Percentiles rank a stretch among this genome's conserved stretches.
Conservation (phyloP, 768 basidiomycete genomes). For the Neoboletus brunneissimus region DNA sequence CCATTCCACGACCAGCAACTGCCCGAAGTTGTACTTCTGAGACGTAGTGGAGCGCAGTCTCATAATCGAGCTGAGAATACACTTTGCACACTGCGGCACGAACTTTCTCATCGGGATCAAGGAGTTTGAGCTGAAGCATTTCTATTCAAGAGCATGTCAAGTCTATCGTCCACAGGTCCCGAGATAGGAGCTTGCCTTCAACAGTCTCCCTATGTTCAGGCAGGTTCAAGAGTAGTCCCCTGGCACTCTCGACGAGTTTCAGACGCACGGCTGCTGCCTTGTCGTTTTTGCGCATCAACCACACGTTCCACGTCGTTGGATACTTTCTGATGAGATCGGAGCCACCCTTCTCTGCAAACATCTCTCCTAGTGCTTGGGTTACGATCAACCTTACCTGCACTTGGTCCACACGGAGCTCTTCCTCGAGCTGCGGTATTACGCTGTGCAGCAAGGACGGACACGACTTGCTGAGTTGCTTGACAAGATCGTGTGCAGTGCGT, state of each 20-base stretch:
- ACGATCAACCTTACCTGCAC: constrained; percentile 69
- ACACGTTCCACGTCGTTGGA: constrained; percentile 80
- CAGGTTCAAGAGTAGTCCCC: constrained; percentile 58
- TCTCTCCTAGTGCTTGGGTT: constrained; percentile 84
- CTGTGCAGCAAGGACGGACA: constrained; percentile 83
- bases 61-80: constrained; percentile 85
- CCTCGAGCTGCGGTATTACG: constrained; percentile 91
- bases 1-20: constrained; percentile 70
- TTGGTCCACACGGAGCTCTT: constrained; percentile 80
- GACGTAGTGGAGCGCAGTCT: constrained; percentile 83
- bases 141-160: constrained; percentile 37
- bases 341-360: constrained; percentile 80
- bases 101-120: constrained; percentile 90
- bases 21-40: constrained; percentile 56
- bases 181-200: constrained; percentile 55
- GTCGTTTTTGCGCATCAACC: constrained; percentile 80
- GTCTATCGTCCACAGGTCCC: background rate
- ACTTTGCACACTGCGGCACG: constrained; percentile 80
- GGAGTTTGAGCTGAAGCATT: constrained; percentile 58
- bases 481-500: constrained; percentile 75
- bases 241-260: constrained; percentile 71
- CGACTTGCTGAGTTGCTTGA: constrained; percentile 75
- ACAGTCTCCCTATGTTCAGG: constrained; percentile 65
- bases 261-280: constrained; percentile 67
- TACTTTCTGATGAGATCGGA: constrained; percentile 76